Percentiles rank a stretch among this genome's conserved stretches.
Conservation (phyloP, 108 stramenopile genomes). For the Skeletonema costatum region DNA sequence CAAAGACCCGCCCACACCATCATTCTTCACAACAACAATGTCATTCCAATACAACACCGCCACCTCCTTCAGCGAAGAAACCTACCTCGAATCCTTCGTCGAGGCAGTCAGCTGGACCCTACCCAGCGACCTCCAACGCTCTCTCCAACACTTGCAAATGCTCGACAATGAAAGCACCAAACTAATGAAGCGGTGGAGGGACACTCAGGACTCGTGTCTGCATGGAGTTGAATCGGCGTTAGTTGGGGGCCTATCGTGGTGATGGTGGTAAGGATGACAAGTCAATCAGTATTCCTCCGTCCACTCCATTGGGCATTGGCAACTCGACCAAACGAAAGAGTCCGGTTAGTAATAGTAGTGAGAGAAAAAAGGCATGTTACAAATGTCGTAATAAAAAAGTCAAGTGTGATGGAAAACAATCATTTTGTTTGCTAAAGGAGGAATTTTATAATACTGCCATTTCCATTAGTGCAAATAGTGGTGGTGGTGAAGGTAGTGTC, state of each 20-base stretch:
- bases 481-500: neutral
- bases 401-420: neutral
- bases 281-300: neutral
- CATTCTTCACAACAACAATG: neutral
- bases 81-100: slow-evolving; percentile 80
- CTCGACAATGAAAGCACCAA: slow-evolving; percentile 45
- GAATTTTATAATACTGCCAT: neutral
- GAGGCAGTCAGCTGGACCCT: slow-evolving; percentile 61
- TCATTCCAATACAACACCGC: slow-evolving; percentile 14
- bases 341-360: slow-evolving; percentile 19
- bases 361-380: slow-evolving; percentile 13
- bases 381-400: slow-evolving; percentile 20
- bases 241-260: slow-evolving; percentile 7
- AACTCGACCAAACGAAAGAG: neutral
- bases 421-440: neutral
- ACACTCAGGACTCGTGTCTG: slow-evolving; percentile 26
- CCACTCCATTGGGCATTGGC: neutral
- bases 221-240: slow-evolving; percentile 19
- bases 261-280: neutral
- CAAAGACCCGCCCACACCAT: too few species aligned
- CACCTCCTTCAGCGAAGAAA: slow-evolving; percentile 62
- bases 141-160: slow-evolving; percentile 67
- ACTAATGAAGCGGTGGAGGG: slow-evolving; percentile 23
- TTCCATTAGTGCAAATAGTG: neutral
- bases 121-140: slow-evolving; percentile 72